A percentile compares a stretch with the other conserved stretches of the same genome.
Evolutionary conservation across 192 early-diverging fungal species (phyloP).

Genomic region (Radiomyces spectabilis): DNA sequence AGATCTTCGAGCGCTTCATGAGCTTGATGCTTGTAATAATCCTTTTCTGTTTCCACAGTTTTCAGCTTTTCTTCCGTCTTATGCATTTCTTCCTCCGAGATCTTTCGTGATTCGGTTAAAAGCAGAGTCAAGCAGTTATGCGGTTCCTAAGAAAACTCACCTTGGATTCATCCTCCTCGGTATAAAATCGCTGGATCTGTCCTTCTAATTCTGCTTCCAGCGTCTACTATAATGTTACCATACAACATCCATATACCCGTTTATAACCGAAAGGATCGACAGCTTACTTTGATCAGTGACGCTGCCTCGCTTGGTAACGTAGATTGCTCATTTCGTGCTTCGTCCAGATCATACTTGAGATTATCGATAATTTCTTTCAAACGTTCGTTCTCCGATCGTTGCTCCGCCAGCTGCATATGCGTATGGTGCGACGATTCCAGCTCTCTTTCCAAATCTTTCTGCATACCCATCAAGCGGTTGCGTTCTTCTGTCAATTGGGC

Average conservation of each 20-base stretch:
- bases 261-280: no score
- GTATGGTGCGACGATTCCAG: slow-evolving; percentile 17
- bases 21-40: slow-evolving; percentile 24
- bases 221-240: slow-evolving; percentile 9
- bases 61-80: slow-evolving; percentile 11
- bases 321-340: slow-evolving; percentile 19
- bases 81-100: not conserved
- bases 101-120: not conserved
- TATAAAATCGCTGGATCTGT: not conserved
- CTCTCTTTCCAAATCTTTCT: slow-evolving; percentile 21
- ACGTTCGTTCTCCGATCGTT: slow-evolving; percentile 30
- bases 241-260: not conserved
- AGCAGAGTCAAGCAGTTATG: not conserved
- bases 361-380: slow-evolving; percentile 33
- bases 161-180: not conserved
- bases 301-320: not conserved
- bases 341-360: slow-evolving; percentile 31
- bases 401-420: slow-evolving; percentile 29
- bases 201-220: slow-evolving; percentile 12
- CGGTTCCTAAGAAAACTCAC: not conserved
- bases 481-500: slow-evolving; percentile 23
- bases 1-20: slow-evolving; percentile 22
- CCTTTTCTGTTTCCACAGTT: slow-evolving; percentile 21
- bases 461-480: slow-evolving; percentile 20
- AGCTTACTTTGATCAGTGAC: no score